phyloP scores from a whole-genome alignment of 257 asterid species.

The Orobanche coerulescens region DNA sequence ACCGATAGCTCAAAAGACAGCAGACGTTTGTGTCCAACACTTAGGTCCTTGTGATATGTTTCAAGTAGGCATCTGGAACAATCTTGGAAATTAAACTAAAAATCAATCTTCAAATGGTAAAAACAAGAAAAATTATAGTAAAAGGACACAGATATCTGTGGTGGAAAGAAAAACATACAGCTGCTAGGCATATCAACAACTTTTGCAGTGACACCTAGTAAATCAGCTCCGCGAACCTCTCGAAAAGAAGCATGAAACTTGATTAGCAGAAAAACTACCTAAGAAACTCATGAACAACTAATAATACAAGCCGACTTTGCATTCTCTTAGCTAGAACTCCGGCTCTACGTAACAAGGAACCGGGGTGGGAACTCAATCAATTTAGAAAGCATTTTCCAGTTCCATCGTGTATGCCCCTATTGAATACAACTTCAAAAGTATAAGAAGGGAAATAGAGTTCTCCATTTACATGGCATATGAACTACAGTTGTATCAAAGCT shows the following conservation, averaged over 20 bases:
- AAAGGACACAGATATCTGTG: background rate
- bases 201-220: constrained; percentile 85
- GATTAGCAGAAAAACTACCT: constrained; percentile 20
- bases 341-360: constrained; percentile 5
- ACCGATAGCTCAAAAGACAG: too few species aligned
- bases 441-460: background rate
- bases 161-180: constrained; percentile 40
- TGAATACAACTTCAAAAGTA: background rate
- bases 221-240: constrained; percentile 84
- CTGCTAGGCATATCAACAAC: constrained; percentile 79
- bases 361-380: background rate
- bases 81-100: too few species aligned
- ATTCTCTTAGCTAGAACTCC: too few species aligned
- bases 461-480: background rate
- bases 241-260: constrained; percentile 23
- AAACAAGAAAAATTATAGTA: background rate
- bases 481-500: background rate
- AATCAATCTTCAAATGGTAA: too few species aligned
- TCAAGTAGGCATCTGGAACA: too few species aligned
- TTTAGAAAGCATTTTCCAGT: constrained; percentile 1
- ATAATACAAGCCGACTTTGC: background rate
- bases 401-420: background rate
- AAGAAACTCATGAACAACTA: background rate
- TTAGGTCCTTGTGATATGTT: too few species aligned
- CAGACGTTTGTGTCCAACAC: too few species aligned